Evolutionary conservation across 164 flowering plant genomes (phyloP).

Genomic region (Tetrastigma voinierianum): DNA sequence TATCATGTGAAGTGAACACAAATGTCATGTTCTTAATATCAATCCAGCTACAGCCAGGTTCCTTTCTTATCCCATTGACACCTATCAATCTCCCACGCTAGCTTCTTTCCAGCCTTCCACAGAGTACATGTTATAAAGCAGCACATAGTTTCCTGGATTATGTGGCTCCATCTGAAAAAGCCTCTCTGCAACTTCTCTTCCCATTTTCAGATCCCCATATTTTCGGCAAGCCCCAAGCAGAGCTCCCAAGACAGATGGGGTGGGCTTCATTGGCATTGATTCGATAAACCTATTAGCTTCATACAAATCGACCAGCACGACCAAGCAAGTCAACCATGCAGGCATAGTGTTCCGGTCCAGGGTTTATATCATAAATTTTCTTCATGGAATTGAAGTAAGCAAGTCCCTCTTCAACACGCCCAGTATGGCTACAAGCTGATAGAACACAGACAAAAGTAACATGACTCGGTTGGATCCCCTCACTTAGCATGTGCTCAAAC

Average conservation of each 20-base stretch:
- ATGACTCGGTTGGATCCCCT: constrained; percentile 51
- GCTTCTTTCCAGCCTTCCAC: constrained; percentile 52
- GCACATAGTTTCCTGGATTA: constrained; percentile 61
- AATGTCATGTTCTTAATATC: constrained; percentile 41
- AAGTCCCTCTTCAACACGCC: constrained; percentile 52
- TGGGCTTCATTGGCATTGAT: constrained; percentile 57
- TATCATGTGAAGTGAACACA: constrained; percentile 51
- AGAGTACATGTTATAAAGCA: constrained; percentile 54
- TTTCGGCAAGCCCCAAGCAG: constrained; percentile 60
- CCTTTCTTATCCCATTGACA: constrained; percentile 41
- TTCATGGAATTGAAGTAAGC: constrained; percentile 51
- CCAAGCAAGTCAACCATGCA: constrained; percentile 75
- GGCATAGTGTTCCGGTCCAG: constrained; percentile 64
- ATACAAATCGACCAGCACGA: constrained; percentile 53
- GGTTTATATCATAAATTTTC: constrained; percentile 29
- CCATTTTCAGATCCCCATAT: constrained; percentile 51
- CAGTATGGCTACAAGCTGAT: constrained; percentile 65
- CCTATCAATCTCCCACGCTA: constrained; percentile 46
- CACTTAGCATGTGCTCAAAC: constrained; percentile 49
- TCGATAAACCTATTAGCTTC: constrained; percentile 57
- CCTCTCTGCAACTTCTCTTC: constrained; percentile 45
- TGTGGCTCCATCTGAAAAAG: constrained; percentile 61
- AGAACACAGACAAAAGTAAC: constrained; percentile 60
- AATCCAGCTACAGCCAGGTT: constrained; percentile 68
- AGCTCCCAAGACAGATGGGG: constrained; percentile 63